Base-by-base conservation (phyloP, 345 rosid genomes). In the Ceriops zippeliana region DNA sequence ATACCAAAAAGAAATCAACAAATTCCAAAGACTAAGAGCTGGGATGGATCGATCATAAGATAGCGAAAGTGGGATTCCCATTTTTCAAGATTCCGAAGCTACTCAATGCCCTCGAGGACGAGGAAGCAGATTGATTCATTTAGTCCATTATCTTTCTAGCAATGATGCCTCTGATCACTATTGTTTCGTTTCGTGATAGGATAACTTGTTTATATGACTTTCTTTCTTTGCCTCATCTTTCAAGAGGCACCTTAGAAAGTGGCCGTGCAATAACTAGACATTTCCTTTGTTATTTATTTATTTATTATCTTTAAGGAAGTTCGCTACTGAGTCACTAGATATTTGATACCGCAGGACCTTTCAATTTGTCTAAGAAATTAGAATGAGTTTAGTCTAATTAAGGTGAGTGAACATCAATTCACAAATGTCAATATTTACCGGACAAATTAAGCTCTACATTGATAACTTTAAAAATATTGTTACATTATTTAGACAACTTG, bases 31-130 rank as follows among this genome's bases (percentile, higher is more conserved):
- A 46, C 53, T 32, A 24, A 17, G 10, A 52, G 63, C 24, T 69
- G 79, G 63, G 31, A 54, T 21, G 58, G 35, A 51, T 31, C 58
- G 4, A 51, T 27, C 42, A 70, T 62, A n/a, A 65, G 58, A 69
- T 63, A 16, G 27, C 37, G 69, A 56, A 56, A 69, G 76, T 73
- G 80, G 72, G 66, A 51, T 70, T 49, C 58, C 47, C 57, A 63
- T 66, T 59, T 65, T 0, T 27, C 63, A 24, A 65, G 22, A 47
- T 68, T 58, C 52, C 26, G 46, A 37, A 46, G 67, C 34, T 21
- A 52, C 28, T 37, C 34, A 15, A 59, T 57, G 42, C 8, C 58
- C 53, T 52, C 20, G 22, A 61, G 67, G 68, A 76, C 66, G 6
- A 32, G 17, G 20, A 21, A 31, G 16, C 13, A 38, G 16, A 15